Base-by-base conservation (phyloP, 306 rosid species). In the Parietaria judaica region DNA sequence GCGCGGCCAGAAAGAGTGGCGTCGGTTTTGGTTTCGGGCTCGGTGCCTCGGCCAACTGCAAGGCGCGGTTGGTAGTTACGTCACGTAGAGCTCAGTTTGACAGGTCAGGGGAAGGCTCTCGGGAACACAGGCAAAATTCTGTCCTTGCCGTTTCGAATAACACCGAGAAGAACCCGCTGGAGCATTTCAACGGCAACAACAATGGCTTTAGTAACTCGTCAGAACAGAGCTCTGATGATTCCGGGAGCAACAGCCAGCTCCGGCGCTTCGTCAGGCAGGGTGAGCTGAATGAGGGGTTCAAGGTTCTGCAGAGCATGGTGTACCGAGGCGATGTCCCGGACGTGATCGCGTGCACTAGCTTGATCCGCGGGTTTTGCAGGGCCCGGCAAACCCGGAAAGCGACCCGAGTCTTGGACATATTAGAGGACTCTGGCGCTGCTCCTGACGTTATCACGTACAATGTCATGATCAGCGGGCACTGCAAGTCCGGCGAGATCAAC, bases 381-480 rank as follows among this genome's bases (percentile, higher is more conserved):
- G 66, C 13, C 6, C 84, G 94, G 0, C 78, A 66, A 74, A 82
- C 89, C 11, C 82, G 66, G 74, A 94, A 86, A 44, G 99, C 97
- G 1, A 73, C 89, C 0, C 74, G 78, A 61, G 76, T 94, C 14
- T 57, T 88, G 87, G 78, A 94, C 54, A 79, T 94, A 61, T 52
- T 94, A 13, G 97, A 86, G 64, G 76, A 74, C 3, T 94, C 95
- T 0, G 95, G 95, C 14, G 97, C 88, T 44, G 81, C 89, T 41
- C 90, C 80, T 59, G 95, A 88, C 80, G 86, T 86, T 4, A 84
- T 84, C 70, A 82, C 90, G 9, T 94, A 94, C 73, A 94, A 88
- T 62, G 88, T 94, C 14, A 72, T 94, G 74, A 94, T 94, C 37
- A 54, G 95, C 64, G 95, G 96, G 13, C 81, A 80, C 46, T 94